These are phyloP conservation scores for Dittrichia graveolens DNA, from an alignment of 129 eudicot species.

Conservation along the genomic window DNA sequence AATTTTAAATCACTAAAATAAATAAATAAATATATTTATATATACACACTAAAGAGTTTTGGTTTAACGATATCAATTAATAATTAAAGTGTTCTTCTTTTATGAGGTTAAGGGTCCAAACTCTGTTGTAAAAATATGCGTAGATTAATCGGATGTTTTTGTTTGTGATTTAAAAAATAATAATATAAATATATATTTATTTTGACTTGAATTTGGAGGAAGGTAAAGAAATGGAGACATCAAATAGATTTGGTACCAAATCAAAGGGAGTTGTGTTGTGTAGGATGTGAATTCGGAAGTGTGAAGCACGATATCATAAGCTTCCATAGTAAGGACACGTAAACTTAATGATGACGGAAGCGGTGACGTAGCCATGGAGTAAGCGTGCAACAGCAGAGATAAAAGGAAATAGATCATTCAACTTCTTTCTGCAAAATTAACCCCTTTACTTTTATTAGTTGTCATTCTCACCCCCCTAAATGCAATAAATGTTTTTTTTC, in stretches of 20 bases:
- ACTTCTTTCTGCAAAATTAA: background rate
- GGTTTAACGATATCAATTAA: too few species aligned
- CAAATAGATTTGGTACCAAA: slow-evolving; percentile 30
- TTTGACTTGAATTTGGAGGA: slow-evolving; percentile 12
- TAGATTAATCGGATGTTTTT: too few species aligned
- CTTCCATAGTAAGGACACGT: slow-evolving; percentile 40
- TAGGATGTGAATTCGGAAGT: slow-evolving; percentile 15
- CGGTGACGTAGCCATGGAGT: slow-evolving; percentile 65
- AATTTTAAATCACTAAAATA: too few species aligned
- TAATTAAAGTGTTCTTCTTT: too few species aligned
- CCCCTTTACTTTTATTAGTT: slow-evolving; percentile 10
- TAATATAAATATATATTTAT: too few species aligned
- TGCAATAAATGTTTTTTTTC: background rate
- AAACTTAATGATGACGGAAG: slow-evolving; percentile 66
- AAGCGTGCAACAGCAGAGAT: slow-evolving; percentile 52
- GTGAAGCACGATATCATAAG: slow-evolving; percentile 31
- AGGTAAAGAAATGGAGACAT: slow-evolving; percentile 17
- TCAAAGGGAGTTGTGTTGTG: slow-evolving; percentile 12
- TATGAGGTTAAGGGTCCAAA: too few species aligned
- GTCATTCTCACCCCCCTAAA: slow-evolving; percentile 4
- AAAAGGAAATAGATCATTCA: background rate
- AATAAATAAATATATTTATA: too few species aligned
- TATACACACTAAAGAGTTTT: too few species aligned
- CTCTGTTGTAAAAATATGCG: too few species aligned
- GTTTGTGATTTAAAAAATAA: too few species aligned